Percentiles rank a stretch among this genome's conserved stretches.
Conservation (phyloP, 1,139 yeast genomes). For the Lodderomyces elongisporus region DNA sequence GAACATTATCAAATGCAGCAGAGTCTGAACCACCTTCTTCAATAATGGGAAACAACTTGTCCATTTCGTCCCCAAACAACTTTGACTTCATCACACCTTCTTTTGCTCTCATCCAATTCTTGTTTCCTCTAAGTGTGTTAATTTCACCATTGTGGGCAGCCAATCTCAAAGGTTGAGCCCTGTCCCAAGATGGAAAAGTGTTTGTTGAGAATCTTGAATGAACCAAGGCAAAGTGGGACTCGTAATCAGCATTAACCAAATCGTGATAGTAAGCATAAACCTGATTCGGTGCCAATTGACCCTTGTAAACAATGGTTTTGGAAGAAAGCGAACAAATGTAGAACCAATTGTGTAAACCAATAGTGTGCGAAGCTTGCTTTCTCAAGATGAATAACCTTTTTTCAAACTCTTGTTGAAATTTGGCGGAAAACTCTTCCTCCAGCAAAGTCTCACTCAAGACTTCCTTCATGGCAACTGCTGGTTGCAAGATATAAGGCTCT, state of each 20-base stretch:
- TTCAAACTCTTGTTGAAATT: conserved; percentile 65
- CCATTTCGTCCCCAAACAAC: conserved; percentile 87
- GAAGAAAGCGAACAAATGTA: conserved; percentile 90
- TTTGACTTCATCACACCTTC: conserved; percentile 93
- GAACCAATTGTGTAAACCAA: conserved; percentile 95
- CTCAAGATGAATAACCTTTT: conserved; percentile 80
- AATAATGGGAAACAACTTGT: conserved; percentile 85
- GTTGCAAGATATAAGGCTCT: conserved; percentile 89
- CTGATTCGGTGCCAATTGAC: conserved; percentile 95
- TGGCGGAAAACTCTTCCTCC: conserved; percentile 51
- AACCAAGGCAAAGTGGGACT: conserved; percentile 92
- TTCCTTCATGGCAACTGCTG: conserved; percentile 69
- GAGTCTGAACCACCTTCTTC: conserved; percentile 99
- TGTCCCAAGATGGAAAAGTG: conserved; percentile 98
- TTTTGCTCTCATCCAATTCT: conserved; percentile 98
- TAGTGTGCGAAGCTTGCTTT: conserved; percentile 84
- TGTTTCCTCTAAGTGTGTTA: conserved; percentile 94
- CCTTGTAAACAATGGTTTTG: conserved; percentile 91
- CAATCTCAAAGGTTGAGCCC: conserved; percentile 97
- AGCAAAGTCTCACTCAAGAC: conserved; percentile 44
- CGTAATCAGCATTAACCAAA: conserved; percentile 84
- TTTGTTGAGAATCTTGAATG: conserved; percentile 97
- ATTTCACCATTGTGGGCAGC: conserved; percentile 99
- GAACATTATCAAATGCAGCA: conserved; percentile 96
- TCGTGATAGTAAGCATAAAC: conserved; percentile 94